Evolutionary conservation across 257 asterid genomes (phyloP).

Genomic region (Fraxinus excelsior): DNA sequence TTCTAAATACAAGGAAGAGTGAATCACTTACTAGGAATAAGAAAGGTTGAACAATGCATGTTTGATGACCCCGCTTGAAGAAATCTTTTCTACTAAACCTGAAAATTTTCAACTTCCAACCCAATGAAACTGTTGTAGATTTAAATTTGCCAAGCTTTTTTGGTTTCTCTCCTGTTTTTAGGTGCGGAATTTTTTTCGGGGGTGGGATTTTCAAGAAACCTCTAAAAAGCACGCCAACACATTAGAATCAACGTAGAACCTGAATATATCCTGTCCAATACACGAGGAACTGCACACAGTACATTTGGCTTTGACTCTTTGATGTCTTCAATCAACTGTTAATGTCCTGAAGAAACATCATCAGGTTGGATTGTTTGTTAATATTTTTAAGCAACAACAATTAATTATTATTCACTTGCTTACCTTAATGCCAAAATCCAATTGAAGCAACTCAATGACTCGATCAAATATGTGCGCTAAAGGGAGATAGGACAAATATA

Average conservation of each 20-base stretch:
- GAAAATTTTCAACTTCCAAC: constrained; percentile 10
- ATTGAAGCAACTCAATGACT: constrained; percentile 77
- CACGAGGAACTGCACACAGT: constrained; percentile 78
- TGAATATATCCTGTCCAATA: constrained; percentile 72
- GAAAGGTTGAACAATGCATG: constrained; percentile 64
- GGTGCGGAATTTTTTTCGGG: too few relatives aligned
- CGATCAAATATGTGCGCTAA: constrained; percentile 86
- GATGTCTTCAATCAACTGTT: constrained; percentile 69
- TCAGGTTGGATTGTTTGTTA: not conserved
- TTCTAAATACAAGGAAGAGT: not conserved
- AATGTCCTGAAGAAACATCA: constrained; percentile 49
- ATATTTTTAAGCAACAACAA: not conserved
- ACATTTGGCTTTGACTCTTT: constrained; percentile 70
- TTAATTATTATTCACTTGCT: constrained; percentile 6
- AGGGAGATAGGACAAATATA: constrained; percentile 76
- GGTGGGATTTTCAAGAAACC: not conserved
- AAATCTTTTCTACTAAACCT: constrained; percentile 70
- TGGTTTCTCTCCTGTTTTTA: too few relatives aligned
- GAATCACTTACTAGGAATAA: constrained; percentile 62
- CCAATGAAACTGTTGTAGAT: too few relatives aligned
- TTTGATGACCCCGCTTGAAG: constrained; percentile 56
- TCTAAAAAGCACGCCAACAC: too few relatives aligned
- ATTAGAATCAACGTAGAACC: constrained; percentile 34
- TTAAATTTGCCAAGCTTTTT: too few relatives aligned
- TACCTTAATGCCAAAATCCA: constrained; percentile 86